Conservation (phyloP, 1,284 basidiomycete species). For the Cutaneotrichosporon sp. region DNA sequence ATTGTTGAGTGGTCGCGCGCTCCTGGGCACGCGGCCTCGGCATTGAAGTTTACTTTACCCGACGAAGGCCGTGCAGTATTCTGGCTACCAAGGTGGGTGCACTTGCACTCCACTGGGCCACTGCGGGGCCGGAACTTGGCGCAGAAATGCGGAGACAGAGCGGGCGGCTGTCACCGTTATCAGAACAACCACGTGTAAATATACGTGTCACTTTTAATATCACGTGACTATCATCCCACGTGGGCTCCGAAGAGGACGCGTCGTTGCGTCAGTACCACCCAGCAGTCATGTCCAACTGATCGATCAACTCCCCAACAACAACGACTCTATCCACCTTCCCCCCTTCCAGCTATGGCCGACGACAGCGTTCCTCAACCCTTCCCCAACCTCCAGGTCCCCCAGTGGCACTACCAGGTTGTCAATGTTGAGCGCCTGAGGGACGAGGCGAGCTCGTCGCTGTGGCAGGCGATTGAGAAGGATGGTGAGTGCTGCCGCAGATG, state of each 20-base stretch:
- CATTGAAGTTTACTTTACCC: background rate
- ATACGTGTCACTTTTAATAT: background rate
- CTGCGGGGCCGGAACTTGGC: background rate
- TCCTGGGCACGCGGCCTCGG: background rate
- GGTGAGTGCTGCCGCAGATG: too few relatives aligned
- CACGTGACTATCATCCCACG: background rate
- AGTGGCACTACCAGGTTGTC: constrained; percentile 73
- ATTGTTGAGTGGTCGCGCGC: background rate
- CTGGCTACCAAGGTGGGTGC: too few relatives aligned
- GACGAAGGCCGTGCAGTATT: background rate
- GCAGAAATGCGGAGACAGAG: background rate
- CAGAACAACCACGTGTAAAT: background rate
- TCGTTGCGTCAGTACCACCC: constrained; percentile 3
- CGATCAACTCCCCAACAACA: background rate
- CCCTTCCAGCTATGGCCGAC: constrained; percentile 70
- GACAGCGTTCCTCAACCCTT: constrained; percentile 74
- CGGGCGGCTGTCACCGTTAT: background rate
- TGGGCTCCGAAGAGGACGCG: background rate
- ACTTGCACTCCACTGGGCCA: too few relatives aligned
- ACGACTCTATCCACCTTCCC: background rate
- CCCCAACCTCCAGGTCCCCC: constrained; percentile 78
- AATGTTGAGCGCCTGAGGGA: constrained; percentile 67
- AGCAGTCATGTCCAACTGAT: background rate
- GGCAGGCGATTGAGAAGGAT: constrained; percentile 81
- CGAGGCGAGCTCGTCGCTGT: constrained; percentile 65